Evolutionary conservation across 1,139 yeast genomes (phyloP), one percentile per base, ranked within the genome.

Genomic region (Candida tetrigidarum): DNA sequence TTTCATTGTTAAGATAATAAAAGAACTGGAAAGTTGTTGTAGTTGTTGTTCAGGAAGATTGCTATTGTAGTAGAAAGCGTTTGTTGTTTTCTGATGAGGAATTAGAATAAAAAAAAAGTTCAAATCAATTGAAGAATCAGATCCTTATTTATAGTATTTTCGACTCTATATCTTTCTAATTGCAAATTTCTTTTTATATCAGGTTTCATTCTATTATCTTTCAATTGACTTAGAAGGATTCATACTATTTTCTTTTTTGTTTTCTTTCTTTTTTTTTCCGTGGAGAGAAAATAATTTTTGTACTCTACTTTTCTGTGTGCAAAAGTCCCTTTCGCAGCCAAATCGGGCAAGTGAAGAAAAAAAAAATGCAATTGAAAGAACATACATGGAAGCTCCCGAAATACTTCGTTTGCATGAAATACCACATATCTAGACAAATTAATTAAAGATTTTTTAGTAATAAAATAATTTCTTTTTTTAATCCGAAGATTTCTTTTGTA

Each of bases 281-380:
- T n/a, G n/a, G 12, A 28, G 4, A 4, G 10, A n/a, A 23, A 28
- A 29, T 11, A 15, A 15, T n/a, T 15, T 15, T 15, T 22, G 16
- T 10, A 18, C 15, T n/a, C 30, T 18, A 16, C 15, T 36, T 15
- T 15, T 36, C 5, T 14, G 15, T 32, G 20, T 29, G 14, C 27
- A 22, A n/a, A 12, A 14, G 10, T 36, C 25, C 50, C 51, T 46
- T 49, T 49, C 43, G 50, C 50, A 49, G 46, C 51, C 48, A 44
- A 42, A 46, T 41, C 20, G 34, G 51, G 51, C 22, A 48, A 48
- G 28, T 22, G 7, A 34, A 22, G 18, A 22, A 34, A 34, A 11
- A 22, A 34, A 34, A 12, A 12, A 4, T 10, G 9, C 12, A 23
- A 33, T 5, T 20, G 18, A 15, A 10, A 16, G 12, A 32, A 19